Base-by-base conservation (phyloP, 2,329 filamentous ascomycete species). In the Blastomyces parvus region DNA sequence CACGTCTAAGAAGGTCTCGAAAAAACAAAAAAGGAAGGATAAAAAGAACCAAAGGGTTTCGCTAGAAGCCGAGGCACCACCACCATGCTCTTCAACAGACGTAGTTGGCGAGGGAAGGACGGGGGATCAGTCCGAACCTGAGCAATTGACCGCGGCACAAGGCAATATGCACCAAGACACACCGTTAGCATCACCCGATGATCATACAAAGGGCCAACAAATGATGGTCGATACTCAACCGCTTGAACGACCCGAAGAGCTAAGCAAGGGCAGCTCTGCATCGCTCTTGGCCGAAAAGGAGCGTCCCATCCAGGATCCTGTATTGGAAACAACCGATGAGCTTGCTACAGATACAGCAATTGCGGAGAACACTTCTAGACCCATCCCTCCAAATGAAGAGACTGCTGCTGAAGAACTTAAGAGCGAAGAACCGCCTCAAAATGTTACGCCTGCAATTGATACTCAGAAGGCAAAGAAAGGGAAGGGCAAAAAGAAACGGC, bases 1-100 rank as follows among this genome's bases (percentile, higher is more conserved):
- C 50, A 59, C 60, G 40, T 44, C 52, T 50, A 40, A 38, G 8
- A 62, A 57, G 14, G 60, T 68, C 42, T 60, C 22, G 13, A 71
- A 68, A 62, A 70, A 67, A 56, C 70, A 72, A 66, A 69, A 66
- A 1, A 69, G 67, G 63, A 72, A 71, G 50, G 68, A 70, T 13
- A 70, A 67, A 62, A 70, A 69, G 62, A 68, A 69, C 59, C 66
- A 63, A 9, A 64, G 64, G 30, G 56, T 64, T 59, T 61, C 62
- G 14, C 14, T 64, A 25, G 59, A 64, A 30, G 19, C 55, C n/a
- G 44, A 52, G 19, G 36, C 50, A n/a, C 57, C 48, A 14, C 19
- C n/a, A 7, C 42, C 40, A 59, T 9, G 27, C n/a, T 33, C 25
- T 46, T 59, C 17, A 48, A 33, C 36, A 13, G 58, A 48, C 42